Base-by-base conservation (phyloP, 768 basidiomycete species). In the Mrakia hoshinonis region DNA sequence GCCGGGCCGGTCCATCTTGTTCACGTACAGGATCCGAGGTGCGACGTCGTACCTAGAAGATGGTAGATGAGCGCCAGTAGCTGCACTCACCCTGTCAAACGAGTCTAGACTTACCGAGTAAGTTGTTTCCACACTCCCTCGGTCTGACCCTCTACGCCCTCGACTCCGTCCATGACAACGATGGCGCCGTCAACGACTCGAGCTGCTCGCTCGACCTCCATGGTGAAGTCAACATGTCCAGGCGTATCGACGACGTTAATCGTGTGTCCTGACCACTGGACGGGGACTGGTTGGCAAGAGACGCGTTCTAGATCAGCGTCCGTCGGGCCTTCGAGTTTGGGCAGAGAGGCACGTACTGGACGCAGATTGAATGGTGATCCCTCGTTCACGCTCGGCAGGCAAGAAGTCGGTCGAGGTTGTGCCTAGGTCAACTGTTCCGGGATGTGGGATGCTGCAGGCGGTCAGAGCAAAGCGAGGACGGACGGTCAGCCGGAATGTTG, bases 151-250 rank as follows among this genome's bases (percentile, higher is more conserved):
- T 93, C 91, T 6, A 93, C 91, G 9, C 91, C 91, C 80, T 93
- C 91, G 0, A 94, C 91, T 0, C 91, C 89, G 79, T 94, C 91
- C 54, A 94, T 85, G 39, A 94, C 80, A 38, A 94, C 89, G 36
- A 94, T 87, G 20, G 91, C 91, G 69, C 91, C 92, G 74, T 94
- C 91, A 4, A 92, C 86, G 20, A 94, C 88, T 36, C 91, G 86
- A 76, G 91, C 92, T 10, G 92, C 92, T 76, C 91, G 90, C 80
- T 93, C 92, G 34, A 94, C 92, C 76, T 94, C 91, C 91, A 93
- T 92, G n/a, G 91, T 91, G 80, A 94, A 94, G 78, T 94, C 91
- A 5, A 90, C 92, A 80, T 94, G 91, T 46, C 91, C 91, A 20
- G 91, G 91, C 3, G 91, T 93, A 76, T 94, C 92, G 58, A 93